Percentiles rank a stretch among this genome's conserved stretches.
phyloP scores from a whole-genome alignment of 2,329 filamentous ascomycete species.

The Arthrobotrys entomopaga region DNA sequence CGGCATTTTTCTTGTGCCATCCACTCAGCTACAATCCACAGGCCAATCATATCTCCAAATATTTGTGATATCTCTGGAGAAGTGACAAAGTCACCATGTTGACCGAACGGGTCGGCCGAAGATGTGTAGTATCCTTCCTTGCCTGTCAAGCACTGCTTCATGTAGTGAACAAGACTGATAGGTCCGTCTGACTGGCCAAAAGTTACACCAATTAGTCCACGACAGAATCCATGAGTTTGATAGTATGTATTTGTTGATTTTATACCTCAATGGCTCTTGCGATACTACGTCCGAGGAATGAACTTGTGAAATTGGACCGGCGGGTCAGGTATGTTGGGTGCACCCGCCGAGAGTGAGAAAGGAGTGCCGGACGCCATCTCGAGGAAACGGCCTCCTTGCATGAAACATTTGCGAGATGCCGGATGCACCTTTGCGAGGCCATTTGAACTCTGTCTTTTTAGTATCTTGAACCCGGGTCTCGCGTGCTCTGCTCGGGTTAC shows the following conservation, averaged over 20 bases:
- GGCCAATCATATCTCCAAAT: constrained; percentile 90
- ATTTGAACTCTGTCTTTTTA: constrained; percentile 13
- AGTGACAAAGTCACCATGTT: constrained; percentile 93
- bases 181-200: constrained; percentile 79
- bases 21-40: constrained; percentile 98
- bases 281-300: constrained; percentile 42
- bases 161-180: constrained; percentile 89
- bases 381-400: constrained; percentile 29
- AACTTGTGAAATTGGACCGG: constrained; percentile 16
- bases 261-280: constrained; percentile 53
- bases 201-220: constrained; percentile 60
- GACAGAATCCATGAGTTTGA: background rate
- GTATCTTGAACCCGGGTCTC: too few species aligned
- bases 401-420: constrained; percentile 39
- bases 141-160: constrained; percentile 97
- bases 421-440: constrained; percentile 47
- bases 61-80: constrained; percentile 97
- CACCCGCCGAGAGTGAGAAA: constrained; percentile 42
- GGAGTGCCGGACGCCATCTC: constrained; percentile 45
- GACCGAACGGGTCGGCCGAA: constrained; percentile 87
- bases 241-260: background rate
- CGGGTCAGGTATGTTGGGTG: constrained; percentile 39
- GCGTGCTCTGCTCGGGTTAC: background rate
- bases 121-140: constrained; percentile 90
- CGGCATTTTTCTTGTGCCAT: constrained; percentile 73